Base-by-base conservation (phyloP, 306 rosid species). In the Nissolia schottii region DNA sequence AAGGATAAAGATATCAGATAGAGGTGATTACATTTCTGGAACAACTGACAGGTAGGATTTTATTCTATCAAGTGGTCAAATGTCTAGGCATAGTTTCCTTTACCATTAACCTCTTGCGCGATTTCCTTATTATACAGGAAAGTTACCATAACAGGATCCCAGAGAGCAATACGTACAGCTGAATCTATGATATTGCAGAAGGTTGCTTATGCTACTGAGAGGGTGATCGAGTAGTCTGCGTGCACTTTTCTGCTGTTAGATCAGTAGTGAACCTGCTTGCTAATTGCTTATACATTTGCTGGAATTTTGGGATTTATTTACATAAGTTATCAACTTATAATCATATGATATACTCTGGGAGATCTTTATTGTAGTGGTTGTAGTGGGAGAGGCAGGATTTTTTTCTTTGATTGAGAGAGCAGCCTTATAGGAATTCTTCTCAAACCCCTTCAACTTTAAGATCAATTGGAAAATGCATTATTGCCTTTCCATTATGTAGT, bases 11-110 rank as follows among this genome's bases (percentile, higher is more conserved):
- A 95, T 95, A 82, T 95, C 99, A 20, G 97, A 95, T 73, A 85
- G 99, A 77, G 99, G 96, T 2, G 99, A 95, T 82, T 95, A 88
- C 86, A 84, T 95, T 83, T 82, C 97, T 60, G 99, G 99, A 78
- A 95, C 99, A 73, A 82, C 87, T n/a, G 97, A 95, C 55, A 91
- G 99, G 99, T 95, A 16, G 38, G 82, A 60, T 28, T 53, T 49
- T 25, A 34, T 68, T 71, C 55, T 46, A 37, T 37, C 59, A 38
- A 15, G 20, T 40, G 29, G 19, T 60, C 32, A 66, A 45, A 83
- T 70, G 67, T 58, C 61, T 22, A 3, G 16, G 5, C 7, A 27
- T 48, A 24, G 56, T 46, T 37, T 62, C 23, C 40, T 58, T 27
- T 12, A 37, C 70, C 7, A 25, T 46, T 28, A 70, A 38, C 3